Conservation (phyloP, 2,329 filamentous ascomycete genomes). For the Drechslerella coelobrocha region DNA sequence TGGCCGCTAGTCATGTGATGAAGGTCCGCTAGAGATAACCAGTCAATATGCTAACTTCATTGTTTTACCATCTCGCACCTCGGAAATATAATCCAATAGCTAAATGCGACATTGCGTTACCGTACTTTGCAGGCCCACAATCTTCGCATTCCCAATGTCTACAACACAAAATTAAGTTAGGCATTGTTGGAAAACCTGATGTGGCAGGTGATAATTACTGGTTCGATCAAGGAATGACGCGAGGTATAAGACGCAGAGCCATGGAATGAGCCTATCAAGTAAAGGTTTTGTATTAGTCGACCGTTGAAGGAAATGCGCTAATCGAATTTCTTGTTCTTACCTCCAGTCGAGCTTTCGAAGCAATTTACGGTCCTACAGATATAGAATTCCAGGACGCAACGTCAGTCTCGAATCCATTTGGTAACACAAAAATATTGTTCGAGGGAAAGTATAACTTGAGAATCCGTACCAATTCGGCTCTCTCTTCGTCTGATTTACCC, state of each 20-base stretch:
- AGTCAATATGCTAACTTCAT: slow-evolving; percentile 10
- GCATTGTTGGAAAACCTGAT: slow-evolving; percentile 38
- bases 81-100: not conserved
- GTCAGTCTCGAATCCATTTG: too few species aligned
- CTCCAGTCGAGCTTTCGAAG: slow-evolving; percentile 68
- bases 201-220: slow-evolving; percentile 47
- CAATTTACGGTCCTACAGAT: slow-evolving; percentile 66
- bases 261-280: slow-evolving; percentile 42
- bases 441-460: not conserved
- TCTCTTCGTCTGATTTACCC: slow-evolving; percentile 69
- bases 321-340: slow-evolving; percentile 64
- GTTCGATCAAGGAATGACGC: slow-evolving; percentile 72
- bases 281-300: slow-evolving; percentile 24
- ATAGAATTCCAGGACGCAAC: slow-evolving; percentile 21
- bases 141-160: slow-evolving; percentile 69
- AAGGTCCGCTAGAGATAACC: slow-evolving; percentile 21
- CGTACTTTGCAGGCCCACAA: slow-evolving; percentile 63
- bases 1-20: slow-evolving; percentile 66
- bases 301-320: not conserved
- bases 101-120: not conserved
- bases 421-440: too few species aligned
- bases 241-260: slow-evolving; percentile 74
- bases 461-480: slow-evolving; percentile 66
- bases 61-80: slow-evolving; percentile 56
- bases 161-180: slow-evolving; percentile 70